Evolutionary conservation across 2,329 filamentous ascomycete species (phyloP).

Genomic region (Colletotrichum shisoi): DNA sequence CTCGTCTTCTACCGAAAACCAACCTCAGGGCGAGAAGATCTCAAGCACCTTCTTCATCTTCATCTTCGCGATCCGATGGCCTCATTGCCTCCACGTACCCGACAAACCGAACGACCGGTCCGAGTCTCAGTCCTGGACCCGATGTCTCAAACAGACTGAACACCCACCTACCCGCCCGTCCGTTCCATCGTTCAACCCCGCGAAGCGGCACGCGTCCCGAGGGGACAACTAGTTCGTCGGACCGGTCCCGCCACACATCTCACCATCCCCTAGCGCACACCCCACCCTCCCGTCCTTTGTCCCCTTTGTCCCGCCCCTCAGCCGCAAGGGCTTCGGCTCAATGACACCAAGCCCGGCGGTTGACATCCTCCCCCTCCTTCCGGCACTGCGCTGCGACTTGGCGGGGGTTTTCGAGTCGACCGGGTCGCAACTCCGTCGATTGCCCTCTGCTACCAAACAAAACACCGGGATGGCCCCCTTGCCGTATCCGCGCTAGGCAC

Average conservation of each 20-base stretch:
- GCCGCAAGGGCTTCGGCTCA: background rate
- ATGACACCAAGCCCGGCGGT: slow-evolving; percentile 7
- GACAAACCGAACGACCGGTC: background rate
- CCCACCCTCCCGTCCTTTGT: background rate
- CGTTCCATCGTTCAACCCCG: too few relatives aligned
- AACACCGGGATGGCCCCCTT: too few relatives aligned
- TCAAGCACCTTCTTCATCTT: slow-evolving; percentile 1
- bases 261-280: background rate
- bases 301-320: background rate
- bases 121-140: background rate
- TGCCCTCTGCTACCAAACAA: background rate
- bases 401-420: background rate
- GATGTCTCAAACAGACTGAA: background rate
- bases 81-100: background rate
- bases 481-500: background rate
- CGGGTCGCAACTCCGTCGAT: background rate
- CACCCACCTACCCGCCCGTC: background rate
- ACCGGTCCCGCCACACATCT: background rate
- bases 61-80: background rate
- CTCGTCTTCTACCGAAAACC: too few relatives aligned
- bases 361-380: background rate
- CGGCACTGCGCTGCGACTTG: background rate
- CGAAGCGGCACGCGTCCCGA: background rate
- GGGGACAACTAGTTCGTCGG: too few relatives aligned
- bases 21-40: too few relatives aligned